Evolutionary conservation across 1,284 basidiomycete genomes (phyloP), one percentile per base, ranked within the genome.

Genomic region (Cryptococcus sp.): DNA sequence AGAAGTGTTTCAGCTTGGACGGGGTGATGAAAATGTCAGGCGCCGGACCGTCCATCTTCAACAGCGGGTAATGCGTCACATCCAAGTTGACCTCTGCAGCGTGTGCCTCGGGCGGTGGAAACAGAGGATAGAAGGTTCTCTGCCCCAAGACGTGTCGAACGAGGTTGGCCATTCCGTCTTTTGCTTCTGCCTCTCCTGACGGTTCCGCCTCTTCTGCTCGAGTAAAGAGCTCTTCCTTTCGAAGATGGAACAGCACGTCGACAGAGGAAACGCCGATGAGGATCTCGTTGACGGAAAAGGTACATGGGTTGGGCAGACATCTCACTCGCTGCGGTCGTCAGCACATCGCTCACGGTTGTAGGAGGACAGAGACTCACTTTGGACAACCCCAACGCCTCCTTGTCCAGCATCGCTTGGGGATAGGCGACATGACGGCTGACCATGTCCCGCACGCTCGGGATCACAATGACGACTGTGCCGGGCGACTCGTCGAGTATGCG

Each of bases 121-220:
- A 97, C 38, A 97, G 71, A 0, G 95, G 95, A 69, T 98, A 99
- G 74, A 97, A 95, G 64, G 86, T 92, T 62, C 89, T 78, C 65
- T 98, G 94, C 45, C 86, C 80, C 7, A 97, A 74, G 5, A 98
- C 62, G 61, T 92, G 85, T 18, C 91, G 79, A 53, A 85, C 85
- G 4, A 85, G 72, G 59, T 84, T 83, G 6, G 82, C 80, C 81
- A 97, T 89, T 2, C 79, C 66, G 66, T 97, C 92, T 7, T 75
- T 78, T 34, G 78, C 78, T 16, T 54, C 56, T 23, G 54, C 21
- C 28, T 53, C 22, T 49, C 56, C 34, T 57, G 58, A 40, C 52
- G 82, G 73, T 46, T 84, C 81, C 1, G 82, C 76, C 56, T 86
- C 86, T 46, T 80, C 76, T 2, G 83, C 83, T 25, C 80, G 79